Evolutionary conservation across 2,329 filamentous ascomycete species (phyloP).

Genomic region (Fusarium musae): DNA sequence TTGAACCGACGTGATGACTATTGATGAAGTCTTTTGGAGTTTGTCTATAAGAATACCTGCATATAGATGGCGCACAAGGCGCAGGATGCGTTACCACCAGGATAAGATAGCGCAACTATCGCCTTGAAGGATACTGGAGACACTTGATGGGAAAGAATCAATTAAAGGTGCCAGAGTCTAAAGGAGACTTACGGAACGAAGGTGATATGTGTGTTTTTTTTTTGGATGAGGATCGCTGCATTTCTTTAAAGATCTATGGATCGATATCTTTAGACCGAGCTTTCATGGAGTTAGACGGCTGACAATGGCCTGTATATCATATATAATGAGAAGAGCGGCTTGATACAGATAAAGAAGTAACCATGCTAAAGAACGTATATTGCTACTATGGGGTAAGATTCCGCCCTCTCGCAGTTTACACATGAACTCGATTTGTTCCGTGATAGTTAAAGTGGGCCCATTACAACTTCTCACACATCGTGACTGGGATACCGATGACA

Average conservation of each 20-base stretch:
- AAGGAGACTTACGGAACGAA: constrained; percentile 23
- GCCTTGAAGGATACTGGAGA: constrained; percentile 21
- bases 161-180: background rate
- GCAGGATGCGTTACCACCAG: constrained; percentile 28
- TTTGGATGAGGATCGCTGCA: constrained; percentile 16
- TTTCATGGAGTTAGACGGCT: constrained; percentile 32
- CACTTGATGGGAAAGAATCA: constrained; percentile 13
- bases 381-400: background rate
- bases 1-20: constrained; percentile 46
- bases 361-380: background rate
- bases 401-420: background rate
- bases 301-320: constrained; percentile 25
- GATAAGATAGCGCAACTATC: constrained; percentile 25
- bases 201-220: constrained; percentile 14
- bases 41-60: constrained; percentile 47
- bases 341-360: background rate
- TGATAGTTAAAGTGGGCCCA: constrained; percentile 24
- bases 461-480: background rate
- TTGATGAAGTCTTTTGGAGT: constrained; percentile 38
- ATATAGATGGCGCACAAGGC: constrained; percentile 52
- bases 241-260: constrained; percentile 24
- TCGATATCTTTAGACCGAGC: constrained; percentile 36
- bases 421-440: background rate
- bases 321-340: constrained; percentile 25
- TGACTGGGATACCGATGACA: background rate